These are phyloP conservation scores for Ganoderma multipileum DNA, from an alignment of 1,284 basidiomycete genomes.

Conservation along the genomic window DNA sequence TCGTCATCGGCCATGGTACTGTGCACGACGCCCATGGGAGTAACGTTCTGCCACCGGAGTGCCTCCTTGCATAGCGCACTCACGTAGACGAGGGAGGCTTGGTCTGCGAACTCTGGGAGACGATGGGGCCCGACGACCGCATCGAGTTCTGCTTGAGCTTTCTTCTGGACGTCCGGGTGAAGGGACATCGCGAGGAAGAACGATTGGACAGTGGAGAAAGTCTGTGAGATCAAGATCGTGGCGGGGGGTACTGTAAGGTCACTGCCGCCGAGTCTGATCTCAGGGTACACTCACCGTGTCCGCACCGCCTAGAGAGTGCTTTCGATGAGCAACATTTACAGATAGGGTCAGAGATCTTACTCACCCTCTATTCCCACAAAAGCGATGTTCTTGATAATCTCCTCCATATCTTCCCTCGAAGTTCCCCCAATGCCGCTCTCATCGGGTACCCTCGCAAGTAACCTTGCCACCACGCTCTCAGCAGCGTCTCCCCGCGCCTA, in stretches of 20 bases:
- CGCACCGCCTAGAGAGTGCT: conserved; percentile 7
- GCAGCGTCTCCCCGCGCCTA: not conserved
- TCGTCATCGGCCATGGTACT: conserved; percentile 21
- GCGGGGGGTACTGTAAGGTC: not conserved
- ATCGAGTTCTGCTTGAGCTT: conserved; percentile 41
- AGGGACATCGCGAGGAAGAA: conserved; percentile 44
- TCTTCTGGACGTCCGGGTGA: conserved; percentile 40
- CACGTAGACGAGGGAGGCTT: conserved; percentile 26
- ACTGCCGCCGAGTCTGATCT: no score
- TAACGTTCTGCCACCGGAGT: conserved; percentile 29
- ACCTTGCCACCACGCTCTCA: not conserved
- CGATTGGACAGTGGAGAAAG: conserved; percentile 33
- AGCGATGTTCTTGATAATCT: not conserved
- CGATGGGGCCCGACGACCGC: conserved; percentile 33
- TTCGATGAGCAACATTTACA: not conserved
- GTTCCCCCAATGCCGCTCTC: not conserved
- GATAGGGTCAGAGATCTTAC: not conserved
- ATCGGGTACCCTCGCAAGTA: not conserved
- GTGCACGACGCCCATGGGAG: conserved; percentile 20
- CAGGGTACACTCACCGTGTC: conserved; percentile 9
- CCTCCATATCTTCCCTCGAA: not conserved
- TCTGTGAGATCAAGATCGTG: not conserved
- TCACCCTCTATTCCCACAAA: not conserved
- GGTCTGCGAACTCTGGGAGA: conserved; percentile 30
- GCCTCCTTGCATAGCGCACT: conserved; percentile 30